Evolutionary conservation across 2,329 filamentous ascomycete genomes (phyloP).

Genomic region (Cladosporium phlei): DNA sequence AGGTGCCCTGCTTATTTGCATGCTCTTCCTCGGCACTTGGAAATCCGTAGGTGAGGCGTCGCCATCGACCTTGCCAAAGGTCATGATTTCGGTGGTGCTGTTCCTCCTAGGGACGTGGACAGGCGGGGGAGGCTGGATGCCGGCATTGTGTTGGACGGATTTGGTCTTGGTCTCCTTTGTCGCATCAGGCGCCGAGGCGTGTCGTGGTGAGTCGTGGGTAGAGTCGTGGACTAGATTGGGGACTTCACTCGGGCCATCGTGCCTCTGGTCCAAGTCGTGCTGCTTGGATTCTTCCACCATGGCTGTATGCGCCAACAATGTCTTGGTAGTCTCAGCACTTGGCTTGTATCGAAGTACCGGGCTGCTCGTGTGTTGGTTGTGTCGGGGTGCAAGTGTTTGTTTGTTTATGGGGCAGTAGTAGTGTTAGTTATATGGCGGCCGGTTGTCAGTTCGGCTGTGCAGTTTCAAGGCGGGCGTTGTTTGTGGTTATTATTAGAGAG

Average conservation of each 20-base stretch:
- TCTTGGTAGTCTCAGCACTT: conserved; percentile 10
- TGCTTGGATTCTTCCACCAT: conserved; percentile 19
- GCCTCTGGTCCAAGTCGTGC: conserved; percentile 33
- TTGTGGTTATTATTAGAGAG: too few species aligned
- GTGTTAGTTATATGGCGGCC: too few species aligned
- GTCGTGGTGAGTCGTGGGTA: conserved; percentile 37
- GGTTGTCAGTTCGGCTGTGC: too few species aligned
- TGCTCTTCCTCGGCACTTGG: conserved; percentile 17
- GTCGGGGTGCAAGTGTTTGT: neutral
- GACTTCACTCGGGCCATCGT: conserved; percentile 28
- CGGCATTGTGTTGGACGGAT: conserved; percentile 4
- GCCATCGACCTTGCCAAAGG: neutral
- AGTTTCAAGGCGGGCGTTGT: too few species aligned
- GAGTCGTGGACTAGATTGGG: conserved; percentile 15
- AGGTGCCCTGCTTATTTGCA: conserved; percentile 17
- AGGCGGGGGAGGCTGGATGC: neutral
- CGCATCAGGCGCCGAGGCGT: conserved; percentile 20
- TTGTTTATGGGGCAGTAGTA: neutral
- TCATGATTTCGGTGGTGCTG: neutral
- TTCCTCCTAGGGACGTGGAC: conserved; percentile 3
- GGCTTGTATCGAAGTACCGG: neutral
- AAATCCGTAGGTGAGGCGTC: neutral
- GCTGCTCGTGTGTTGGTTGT: neutral
- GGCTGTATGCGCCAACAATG: neutral
- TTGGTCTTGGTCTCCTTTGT: conserved; percentile 1